phyloP scores from a whole-genome alignment of 2,329 filamentous ascomycete species.

The Helotiales sp. region DNA sequence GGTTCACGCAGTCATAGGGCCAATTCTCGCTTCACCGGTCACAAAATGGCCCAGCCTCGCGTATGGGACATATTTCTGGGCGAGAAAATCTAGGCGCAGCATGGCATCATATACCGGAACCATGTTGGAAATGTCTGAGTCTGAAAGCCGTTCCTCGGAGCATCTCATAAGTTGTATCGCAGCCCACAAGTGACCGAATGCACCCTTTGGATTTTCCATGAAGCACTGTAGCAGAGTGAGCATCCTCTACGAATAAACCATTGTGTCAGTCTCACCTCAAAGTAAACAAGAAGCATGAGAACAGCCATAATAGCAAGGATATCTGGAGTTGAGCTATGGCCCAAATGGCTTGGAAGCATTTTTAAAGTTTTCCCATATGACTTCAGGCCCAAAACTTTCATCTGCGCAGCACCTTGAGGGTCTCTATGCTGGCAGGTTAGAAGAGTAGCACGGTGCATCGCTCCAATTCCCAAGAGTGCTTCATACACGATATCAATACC shows the following conservation, averaged over 20 bases:
- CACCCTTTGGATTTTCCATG: constrained; percentile 27
- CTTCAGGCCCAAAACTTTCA: constrained; percentile 25
- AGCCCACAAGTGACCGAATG: constrained; percentile 32
- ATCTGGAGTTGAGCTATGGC: constrained; percentile 5
- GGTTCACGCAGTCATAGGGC: too few species aligned
- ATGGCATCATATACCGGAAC: constrained; percentile 29
- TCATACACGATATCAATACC: constrained; percentile 34
- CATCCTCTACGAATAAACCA: not conserved
- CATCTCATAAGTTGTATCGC: constrained; percentile 30
- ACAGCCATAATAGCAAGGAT: constrained; percentile 23
- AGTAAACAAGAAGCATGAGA: constrained; percentile 30
- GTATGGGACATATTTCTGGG: constrained; percentile 31
- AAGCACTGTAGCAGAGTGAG: constrained; percentile 25
- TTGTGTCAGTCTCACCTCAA: constrained; percentile 22
- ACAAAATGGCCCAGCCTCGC: too few species aligned
- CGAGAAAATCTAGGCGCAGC: constrained; percentile 30
- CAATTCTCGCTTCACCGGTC: too few species aligned
- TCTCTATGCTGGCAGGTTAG: constrained; percentile 22
- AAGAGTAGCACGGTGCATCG: constrained; percentile 30
- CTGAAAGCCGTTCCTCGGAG: constrained; percentile 20
- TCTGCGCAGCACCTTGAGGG: constrained; percentile 21
- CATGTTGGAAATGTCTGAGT: constrained; percentile 16
- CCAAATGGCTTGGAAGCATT: constrained; percentile 22
- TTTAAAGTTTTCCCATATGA: constrained; percentile 28
- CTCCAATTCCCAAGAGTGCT: constrained; percentile 32